Conservation (phyloP, 352 stramenopile species). For the Nothophytophthora sp. region DNA sequence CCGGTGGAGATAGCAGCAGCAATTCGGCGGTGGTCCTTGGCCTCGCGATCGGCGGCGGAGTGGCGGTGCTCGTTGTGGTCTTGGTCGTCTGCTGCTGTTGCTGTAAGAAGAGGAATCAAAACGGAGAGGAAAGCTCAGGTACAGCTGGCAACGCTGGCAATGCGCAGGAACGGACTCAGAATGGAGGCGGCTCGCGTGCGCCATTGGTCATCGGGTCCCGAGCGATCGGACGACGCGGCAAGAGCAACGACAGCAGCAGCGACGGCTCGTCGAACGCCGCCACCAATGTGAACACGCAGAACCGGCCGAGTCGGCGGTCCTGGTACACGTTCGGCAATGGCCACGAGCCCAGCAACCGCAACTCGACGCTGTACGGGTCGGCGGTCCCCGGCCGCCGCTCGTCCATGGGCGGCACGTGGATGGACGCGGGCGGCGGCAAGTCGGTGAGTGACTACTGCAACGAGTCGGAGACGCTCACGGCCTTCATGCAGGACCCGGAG, state of each 20-base stretch:
- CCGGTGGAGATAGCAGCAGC: background rate
- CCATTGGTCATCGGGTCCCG: conserved; percentile 19
- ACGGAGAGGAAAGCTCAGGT: conserved; percentile 1
- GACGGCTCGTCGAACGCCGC: conserved; percentile 15
- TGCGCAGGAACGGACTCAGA: conserved; percentile 6
- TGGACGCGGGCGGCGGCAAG: conserved; percentile 34
- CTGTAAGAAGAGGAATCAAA: conserved; percentile 17
- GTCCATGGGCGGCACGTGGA: conserved; percentile 28
- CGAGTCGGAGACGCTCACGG: conserved; percentile 53
- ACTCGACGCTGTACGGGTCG: conserved; percentile 10
- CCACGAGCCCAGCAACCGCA: conserved; percentile 15
- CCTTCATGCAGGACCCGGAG: conserved; percentile 52
- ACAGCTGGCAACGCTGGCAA: conserved; percentile 12
- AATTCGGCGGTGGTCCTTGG: conserved; percentile 14
- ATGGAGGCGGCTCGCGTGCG: conserved; percentile 2
- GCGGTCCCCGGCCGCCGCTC: conserved; percentile 18
- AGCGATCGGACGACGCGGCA: conserved; percentile 14
- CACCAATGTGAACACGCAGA: conserved; percentile 24
- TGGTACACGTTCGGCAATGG: conserved; percentile 33
- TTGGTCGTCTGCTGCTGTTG: conserved; percentile 19
- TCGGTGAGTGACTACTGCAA: conserved; percentile 58
- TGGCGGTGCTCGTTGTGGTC: conserved; percentile 17
- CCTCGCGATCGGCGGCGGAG: conserved; percentile 12
- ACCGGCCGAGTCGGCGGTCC: conserved; percentile 17
- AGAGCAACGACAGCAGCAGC: conserved; percentile 18